A percentile compares a stretch with the other conserved stretches of the same genome.
These are phyloP conservation scores for Diaporthe nobilis DNA, from an alignment of 2,329 filamentous ascomycete genomes.

Conservation along the genomic window DNA sequence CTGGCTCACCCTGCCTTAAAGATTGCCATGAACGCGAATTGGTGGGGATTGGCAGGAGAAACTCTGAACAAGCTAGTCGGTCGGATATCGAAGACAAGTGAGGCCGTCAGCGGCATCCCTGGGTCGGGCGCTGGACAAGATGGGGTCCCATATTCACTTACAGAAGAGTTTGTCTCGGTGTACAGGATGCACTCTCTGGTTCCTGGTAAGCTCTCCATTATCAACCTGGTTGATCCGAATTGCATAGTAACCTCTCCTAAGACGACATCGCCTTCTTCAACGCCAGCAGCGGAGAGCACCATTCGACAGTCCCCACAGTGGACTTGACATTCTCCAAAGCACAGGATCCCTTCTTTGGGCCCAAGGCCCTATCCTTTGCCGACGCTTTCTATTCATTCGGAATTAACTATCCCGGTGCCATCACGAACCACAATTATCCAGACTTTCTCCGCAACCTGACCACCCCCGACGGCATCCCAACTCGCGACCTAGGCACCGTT, in stretches of 20 bases:
- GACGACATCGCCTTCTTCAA: constrained; percentile 22
- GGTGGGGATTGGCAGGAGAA: constrained; percentile 61
- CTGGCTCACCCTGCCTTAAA: constrained; percentile 59
- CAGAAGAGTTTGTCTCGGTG: constrained; percentile 17
- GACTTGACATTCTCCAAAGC: constrained; percentile 23
- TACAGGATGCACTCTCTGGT: constrained; percentile 22
- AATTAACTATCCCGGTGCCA: neutral
- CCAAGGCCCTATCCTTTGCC: neutral
- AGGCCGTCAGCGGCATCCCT: constrained; percentile 52
- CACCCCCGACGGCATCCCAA: constrained; percentile 34
- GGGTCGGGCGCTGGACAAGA: constrained; percentile 40
- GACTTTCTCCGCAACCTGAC: constrained; percentile 12
- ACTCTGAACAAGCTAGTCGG: constrained; percentile 57
- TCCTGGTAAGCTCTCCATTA: neutral
- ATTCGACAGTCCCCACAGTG: constrained; percentile 10
- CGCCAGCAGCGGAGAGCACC: neutral
- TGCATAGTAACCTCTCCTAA: neutral
- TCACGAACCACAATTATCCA: constrained; percentile 5
- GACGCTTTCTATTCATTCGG: constrained; percentile 27
- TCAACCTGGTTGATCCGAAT: fast-evolving
- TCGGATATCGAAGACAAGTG: constrained; percentile 55
- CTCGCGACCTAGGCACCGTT: constrained; percentile 59
- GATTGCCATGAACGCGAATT: constrained; percentile 60
- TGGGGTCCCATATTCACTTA: constrained; percentile 17
- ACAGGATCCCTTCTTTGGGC: neutral